Evolutionary conservation across 495 filamentous ascomycete genomes (phyloP), one percentile per base, ranked within the genome.

Genomic region (Mytilinidion resinicola): DNA sequence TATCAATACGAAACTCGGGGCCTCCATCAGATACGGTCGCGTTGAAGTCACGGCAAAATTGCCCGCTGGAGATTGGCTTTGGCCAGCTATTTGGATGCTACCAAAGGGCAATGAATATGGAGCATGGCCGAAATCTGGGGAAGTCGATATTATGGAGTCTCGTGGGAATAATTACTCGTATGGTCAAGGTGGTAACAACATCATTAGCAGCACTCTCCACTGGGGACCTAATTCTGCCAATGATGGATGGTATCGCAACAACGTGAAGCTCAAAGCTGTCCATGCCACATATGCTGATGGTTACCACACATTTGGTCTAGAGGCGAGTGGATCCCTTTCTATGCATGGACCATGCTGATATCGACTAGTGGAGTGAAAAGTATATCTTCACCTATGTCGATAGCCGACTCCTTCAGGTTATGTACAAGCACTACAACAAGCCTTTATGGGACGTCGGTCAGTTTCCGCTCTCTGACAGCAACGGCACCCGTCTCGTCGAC

Each of bases 1-100:
- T 53, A 80, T 95, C 72, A 84, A 84, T 70, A 90, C 87, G 53
- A 84, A 77, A 60, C 79, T 77, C 19, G 80, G 85, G 25, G 82
- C 83, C 12, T 76, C 69, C 9, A 89, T 95, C 77, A 87, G 82
- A 67, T 95, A 89, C 67, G 89, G 89, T 51, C 84, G 88, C 42
- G 78, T 95, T 51, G 87, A 95, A 69, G 89, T 95, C 8, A 81
- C 75, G 3, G 89, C 89, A 21, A 84, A 83, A 64, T 69, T 92
- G 15, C 87, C 89, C 1, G 71, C 72, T 9, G 89, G 89, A 33
- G 88, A 91, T 67, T 95, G 89, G 89, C 77, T 95, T 21, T 95
- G 89, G 89, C 89, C 89, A 20, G 90, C 88, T 39, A 92, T 95
- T 64, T 93, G 89, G 87, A 89, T 95, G 88, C 78, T 95, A 78